phyloP scores from a whole-genome alignment of 352 stramenopile species.

The Globisporangium canariense region DNA sequence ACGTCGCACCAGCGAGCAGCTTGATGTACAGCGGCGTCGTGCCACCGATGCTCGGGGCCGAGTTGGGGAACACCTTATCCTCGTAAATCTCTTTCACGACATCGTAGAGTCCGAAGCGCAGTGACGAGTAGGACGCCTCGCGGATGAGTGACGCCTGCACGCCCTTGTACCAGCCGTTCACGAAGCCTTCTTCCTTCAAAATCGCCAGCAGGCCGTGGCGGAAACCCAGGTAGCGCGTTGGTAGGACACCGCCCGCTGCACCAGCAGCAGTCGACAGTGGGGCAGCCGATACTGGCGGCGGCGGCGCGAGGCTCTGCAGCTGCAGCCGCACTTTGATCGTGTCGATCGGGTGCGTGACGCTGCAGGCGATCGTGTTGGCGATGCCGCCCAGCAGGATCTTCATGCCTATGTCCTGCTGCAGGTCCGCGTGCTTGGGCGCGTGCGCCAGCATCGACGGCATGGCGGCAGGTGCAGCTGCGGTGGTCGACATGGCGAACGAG shows the following conservation, averaged over 20 bases:
- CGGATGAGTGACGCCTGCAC: slow-evolving; percentile 59
- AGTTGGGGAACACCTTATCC: slow-evolving; percentile 41
- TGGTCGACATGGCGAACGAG: slow-evolving; percentile 10
- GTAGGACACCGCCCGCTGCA: background rate
- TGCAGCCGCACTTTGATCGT: slow-evolving; percentile 68
- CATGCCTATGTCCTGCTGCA: slow-evolving; percentile 50
- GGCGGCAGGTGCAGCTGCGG: background rate
- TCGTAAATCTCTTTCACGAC: slow-evolving; percentile 72
- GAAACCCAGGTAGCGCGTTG: slow-evolving; percentile 57
- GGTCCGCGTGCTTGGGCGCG: slow-evolving; percentile 32
- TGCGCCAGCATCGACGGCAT: slow-evolving; percentile 9
- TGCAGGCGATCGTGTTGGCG: slow-evolving; percentile 53
- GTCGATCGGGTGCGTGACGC: slow-evolving; percentile 61
- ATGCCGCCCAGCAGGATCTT: slow-evolving; percentile 64
- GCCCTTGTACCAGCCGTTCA: slow-evolving; percentile 48
- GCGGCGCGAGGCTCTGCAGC: slow-evolving; percentile 43
- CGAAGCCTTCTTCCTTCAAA: slow-evolving; percentile 49
- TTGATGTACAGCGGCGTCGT: slow-evolving; percentile 67
- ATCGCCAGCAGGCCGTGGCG: slow-evolving; percentile 55
- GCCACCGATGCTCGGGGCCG: slow-evolving; percentile 24
- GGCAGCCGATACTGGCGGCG: slow-evolving; percentile 15
- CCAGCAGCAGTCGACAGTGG: background rate
- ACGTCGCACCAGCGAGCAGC: slow-evolving; percentile 56
- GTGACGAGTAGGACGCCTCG: slow-evolving; percentile 72
- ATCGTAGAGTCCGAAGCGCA: slow-evolving; percentile 81